phyloP scores from a whole-genome alignment of 1,139 yeast species.

The Geotrichum histeridarum region DNA sequence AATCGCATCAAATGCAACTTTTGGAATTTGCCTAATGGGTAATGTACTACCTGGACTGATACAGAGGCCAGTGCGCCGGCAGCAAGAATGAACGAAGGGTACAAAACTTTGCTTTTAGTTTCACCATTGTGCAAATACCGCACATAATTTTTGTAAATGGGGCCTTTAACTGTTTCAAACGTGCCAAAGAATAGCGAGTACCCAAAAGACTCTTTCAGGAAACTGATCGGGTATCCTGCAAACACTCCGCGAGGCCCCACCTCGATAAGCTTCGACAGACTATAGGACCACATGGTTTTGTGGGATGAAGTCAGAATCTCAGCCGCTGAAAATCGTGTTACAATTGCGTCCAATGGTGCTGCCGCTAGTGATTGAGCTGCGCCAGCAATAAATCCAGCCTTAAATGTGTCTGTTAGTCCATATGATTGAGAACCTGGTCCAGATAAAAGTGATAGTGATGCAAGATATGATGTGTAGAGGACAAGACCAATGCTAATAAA shows the following conservation, averaged over 20 bases:
- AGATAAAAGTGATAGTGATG: slow-evolving; percentile 33
- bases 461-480: slow-evolving; percentile 72
- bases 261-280: slow-evolving; percentile 59
- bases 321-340: slow-evolving; percentile 70
- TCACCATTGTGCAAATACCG: slow-evolving; percentile 19
- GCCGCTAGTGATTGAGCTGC: slow-evolving; percentile 87
- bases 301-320: slow-evolving; percentile 67
- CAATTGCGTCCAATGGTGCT: slow-evolving; percentile 89
- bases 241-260: slow-evolving; percentile 84
- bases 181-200: slow-evolving; percentile 83
- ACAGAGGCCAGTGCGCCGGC: slow-evolving; percentile 90
- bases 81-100: slow-evolving; percentile 66
- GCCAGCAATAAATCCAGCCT: slow-evolving; percentile 84
- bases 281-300: slow-evolving; percentile 72
- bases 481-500: slow-evolving; percentile 61
- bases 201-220: slow-evolving; percentile 76
- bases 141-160: slow-evolving; percentile 20
- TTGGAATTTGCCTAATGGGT: slow-evolving; percentile 76
- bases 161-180: slow-evolving; percentile 69
- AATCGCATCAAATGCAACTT: slow-evolving; percentile 71
- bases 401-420: slow-evolving; percentile 53
- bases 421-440: slow-evolving; percentile 15
- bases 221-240: slow-evolving; percentile 77
- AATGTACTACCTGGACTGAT: slow-evolving; percentile 70
- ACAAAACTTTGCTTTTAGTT: slow-evolving; percentile 41